These are phyloP conservation scores for Roridomyces roridus DNA, from an alignment of 768 basidiomycete species.

Conservation along the genomic window DNA sequence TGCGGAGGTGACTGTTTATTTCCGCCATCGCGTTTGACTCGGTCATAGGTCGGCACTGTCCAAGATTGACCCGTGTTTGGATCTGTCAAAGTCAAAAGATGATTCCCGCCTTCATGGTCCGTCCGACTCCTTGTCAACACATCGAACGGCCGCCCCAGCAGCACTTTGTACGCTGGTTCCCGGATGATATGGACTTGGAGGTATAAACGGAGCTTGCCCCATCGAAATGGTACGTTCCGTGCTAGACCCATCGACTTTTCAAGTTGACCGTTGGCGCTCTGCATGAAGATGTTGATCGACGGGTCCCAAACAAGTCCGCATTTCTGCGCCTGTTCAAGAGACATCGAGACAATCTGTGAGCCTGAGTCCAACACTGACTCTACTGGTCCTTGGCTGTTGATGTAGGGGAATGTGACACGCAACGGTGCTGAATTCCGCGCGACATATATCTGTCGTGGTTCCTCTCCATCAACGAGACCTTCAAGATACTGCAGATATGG, in stretches of 20 bases:
- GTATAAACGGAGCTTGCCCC: constrained; percentile 28
- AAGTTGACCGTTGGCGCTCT: constrained; percentile 30
- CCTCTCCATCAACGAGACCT: neutral
- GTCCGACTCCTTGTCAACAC: constrained; percentile 28
- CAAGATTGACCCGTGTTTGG: constrained; percentile 27
- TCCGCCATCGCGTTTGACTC: neutral
- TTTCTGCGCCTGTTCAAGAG: constrained; percentile 12
- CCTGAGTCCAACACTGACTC: constrained; percentile 32
- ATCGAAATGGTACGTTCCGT: too few relatives aligned
- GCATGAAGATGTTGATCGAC: constrained; percentile 27
- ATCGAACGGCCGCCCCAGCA: constrained; percentile 38
- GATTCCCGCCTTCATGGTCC: constrained; percentile 24
- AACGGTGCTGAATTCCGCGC: constrained; percentile 1
- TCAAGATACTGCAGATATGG: constrained; percentile 12
- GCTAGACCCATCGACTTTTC: constrained; percentile 33
- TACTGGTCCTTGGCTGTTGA: constrained; percentile 23
- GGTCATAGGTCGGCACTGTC: constrained; percentile 14
- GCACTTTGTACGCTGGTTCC: constrained; percentile 31
- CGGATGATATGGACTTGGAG: constrained; percentile 37
- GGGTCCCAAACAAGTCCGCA: constrained; percentile 24
- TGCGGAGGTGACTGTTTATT: neutral
- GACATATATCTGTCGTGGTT: constrained; percentile 2
- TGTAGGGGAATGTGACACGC: neutral
- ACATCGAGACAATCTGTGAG: constrained; percentile 34
- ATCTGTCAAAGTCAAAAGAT: constrained; percentile 31